These are phyloP conservation scores for Aquilaria malaccensis DNA, from an alignment of 345 rosid species.

Conservation along the genomic window DNA sequence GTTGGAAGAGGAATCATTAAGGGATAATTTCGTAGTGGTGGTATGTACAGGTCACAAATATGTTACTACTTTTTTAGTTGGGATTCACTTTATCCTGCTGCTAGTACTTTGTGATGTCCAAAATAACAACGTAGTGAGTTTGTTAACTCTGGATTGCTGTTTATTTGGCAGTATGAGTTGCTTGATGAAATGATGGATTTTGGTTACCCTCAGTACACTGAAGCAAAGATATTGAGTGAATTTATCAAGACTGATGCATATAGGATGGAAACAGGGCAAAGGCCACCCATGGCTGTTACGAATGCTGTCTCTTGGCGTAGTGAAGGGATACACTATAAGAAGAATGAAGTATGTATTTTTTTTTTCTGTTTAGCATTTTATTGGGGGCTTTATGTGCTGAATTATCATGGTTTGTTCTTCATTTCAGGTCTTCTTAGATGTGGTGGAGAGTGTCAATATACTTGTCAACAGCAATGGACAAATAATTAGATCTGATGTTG, in stretches of 20 bases:
- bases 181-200: slow-evolving; percentile 92
- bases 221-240: slow-evolving; percentile 73
- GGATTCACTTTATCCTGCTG: background rate
- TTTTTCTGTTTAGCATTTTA: background rate
- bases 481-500: slow-evolving; percentile 44
- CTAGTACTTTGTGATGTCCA: background rate
- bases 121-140: background rate
- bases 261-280: slow-evolving; percentile 73
- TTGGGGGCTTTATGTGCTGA: background rate
- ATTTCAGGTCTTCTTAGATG: slow-evolving; percentile 50
- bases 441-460: slow-evolving; percentile 50
- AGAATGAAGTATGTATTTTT: slow-evolving; percentile 49
- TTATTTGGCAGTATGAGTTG: slow-evolving; percentile 62
- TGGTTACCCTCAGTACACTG: slow-evolving; percentile 76
- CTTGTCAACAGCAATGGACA: slow-evolving; percentile 59
- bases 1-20: slow-evolving; percentile 68
- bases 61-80: background rate
- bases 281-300: slow-evolving; percentile 90
- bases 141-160: background rate
- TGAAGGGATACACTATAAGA: slow-evolving; percentile 68
- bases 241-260: slow-evolving; percentile 86
- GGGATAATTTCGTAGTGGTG: slow-evolving; percentile 86
- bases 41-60: slow-evolving; percentile 23
- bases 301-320: slow-evolving; percentile 89
- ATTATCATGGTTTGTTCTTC: background rate